Evolutionary conservation across 202 grass and related monocot species (phyloP).

Genomic region (Setaria italica): DNA sequence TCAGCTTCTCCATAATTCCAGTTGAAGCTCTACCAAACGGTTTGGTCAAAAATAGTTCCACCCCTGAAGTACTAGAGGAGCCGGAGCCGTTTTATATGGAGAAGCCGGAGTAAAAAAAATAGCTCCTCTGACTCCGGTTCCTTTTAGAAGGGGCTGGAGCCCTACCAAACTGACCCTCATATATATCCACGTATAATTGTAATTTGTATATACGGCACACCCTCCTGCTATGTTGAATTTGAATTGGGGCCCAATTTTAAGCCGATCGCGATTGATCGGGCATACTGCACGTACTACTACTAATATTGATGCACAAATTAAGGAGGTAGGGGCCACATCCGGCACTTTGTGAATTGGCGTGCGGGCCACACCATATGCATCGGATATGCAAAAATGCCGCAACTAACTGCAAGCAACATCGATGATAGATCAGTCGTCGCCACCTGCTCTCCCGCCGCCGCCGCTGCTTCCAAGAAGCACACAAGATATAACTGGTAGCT

Average conservation of each 20-base stretch:
- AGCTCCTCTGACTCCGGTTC: no score
- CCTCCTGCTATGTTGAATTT: background rate
- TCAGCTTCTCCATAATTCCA: no score
- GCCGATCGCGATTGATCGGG: background rate
- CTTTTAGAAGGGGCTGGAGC: no score
- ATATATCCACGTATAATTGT: background rate
- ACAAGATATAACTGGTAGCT: background rate
- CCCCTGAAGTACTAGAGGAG: no score
- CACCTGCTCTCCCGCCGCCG: slow-evolving; percentile 23
- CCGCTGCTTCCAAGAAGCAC: slow-evolving; percentile 29
- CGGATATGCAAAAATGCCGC: background rate
- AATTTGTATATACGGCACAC: background rate
- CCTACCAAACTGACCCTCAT: background rate
- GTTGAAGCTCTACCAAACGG: no score
- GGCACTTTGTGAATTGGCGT: background rate
- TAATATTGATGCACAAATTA: background rate
- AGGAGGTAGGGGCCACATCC: background rate
- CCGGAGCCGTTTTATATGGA: no score
- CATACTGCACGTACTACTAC: background rate
- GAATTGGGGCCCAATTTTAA: background rate
- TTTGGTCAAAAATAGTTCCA: no score
- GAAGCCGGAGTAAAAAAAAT: no score
- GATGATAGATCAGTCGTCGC: background rate
- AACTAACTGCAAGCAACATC: background rate
- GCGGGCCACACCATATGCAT: slow-evolving; percentile 6